Conservation (phyloP, 768 basidiomycete species). For the Amanita fuliginea region DNA sequence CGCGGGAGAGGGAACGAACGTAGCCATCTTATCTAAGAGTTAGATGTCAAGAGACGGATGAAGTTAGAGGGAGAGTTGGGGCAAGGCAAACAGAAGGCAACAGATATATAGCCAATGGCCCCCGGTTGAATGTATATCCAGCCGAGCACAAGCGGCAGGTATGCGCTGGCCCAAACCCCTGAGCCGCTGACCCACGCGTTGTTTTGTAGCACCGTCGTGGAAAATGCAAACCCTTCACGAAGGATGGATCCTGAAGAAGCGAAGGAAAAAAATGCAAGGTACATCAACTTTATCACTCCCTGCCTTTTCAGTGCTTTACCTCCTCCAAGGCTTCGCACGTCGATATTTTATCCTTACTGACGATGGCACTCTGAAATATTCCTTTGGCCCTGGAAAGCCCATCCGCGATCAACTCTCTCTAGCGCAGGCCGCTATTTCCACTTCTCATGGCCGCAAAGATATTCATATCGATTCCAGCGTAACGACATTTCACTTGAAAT, state of each 20-base stretch:
- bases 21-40: conserved; percentile 38
- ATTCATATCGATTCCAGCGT: conserved; percentile 71
- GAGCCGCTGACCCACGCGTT: not conserved
- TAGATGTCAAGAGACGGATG: conserved; percentile 19
- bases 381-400: conserved; percentile 62
- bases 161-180: not conserved
- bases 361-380: conserved; percentile 64
- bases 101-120: conserved; percentile 3
- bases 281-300: conserved; percentile 7
- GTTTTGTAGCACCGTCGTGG: not conserved
- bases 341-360: conserved; percentile 67
- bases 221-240: conserved; percentile 32
- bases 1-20: conserved; percentile 13
- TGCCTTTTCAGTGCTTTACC: not conserved
- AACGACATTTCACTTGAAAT: conserved; percentile 77
- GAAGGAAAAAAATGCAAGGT: conserved; percentile 86
- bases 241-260: conserved; percentile 82
- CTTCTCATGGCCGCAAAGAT: conserved; percentile 60
- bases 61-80: conserved; percentile 14
- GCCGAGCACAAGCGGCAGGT: not conserved
- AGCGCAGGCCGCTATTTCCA: conserved; percentile 68
- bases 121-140: not conserved
- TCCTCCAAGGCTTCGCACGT: conserved; percentile 61
- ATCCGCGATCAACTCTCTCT: conserved; percentile 59
- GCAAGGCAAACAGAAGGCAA: conserved; percentile 18